These are phyloP conservation scores for Podila minutissima DNA, from an alignment of 192 early-diverging fungal species.

Conservation along the genomic window DNA sequence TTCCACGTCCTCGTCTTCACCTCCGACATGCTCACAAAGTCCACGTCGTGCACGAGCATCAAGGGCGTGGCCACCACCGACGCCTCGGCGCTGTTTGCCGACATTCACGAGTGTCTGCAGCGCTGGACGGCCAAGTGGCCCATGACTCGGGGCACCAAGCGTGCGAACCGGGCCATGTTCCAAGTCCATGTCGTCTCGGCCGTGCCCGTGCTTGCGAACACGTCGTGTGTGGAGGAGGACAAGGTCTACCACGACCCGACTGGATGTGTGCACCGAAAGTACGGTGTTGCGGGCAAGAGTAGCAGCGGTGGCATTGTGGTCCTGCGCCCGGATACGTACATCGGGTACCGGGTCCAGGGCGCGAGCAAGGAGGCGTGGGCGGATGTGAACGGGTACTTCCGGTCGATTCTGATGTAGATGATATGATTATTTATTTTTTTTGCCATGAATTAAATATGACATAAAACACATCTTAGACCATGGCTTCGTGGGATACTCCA, in stretches of 20 bases:
- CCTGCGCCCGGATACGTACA: constrained; percentile 32
- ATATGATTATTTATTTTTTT: too few relatives aligned
- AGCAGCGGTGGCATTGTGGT: constrained; percentile 9
- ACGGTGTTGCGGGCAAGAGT: constrained; percentile 33
- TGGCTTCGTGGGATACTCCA: too few relatives aligned
- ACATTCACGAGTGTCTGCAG: constrained; percentile 8
- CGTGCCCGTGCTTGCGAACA: background rate
- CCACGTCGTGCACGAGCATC: constrained; percentile 7
- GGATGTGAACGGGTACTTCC: constrained; percentile 30
- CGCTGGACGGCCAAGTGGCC: constrained; percentile 34
- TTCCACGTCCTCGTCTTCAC: constrained; percentile 40
- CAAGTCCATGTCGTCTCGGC: constrained; percentile 27
- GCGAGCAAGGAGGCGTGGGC: constrained; percentile 20
- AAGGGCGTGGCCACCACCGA: constrained; percentile 3
- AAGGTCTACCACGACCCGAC: constrained; percentile 26
- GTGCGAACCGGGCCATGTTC: constrained; percentile 3
- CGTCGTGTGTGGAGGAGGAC: constrained; percentile 7
- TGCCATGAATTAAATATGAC: too few relatives aligned
- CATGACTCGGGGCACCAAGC: background rate
- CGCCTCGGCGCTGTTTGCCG: background rate
- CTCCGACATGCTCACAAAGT: constrained; percentile 26
- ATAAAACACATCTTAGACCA: too few relatives aligned
- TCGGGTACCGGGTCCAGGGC: constrained; percentile 33
- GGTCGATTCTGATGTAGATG: constrained; percentile 8
- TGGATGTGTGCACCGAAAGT: constrained; percentile 24